These are phyloP conservation scores for Aspergillus persii DNA, from an alignment of 2,329 filamentous ascomycete genomes.

Conservation along the genomic window DNA sequence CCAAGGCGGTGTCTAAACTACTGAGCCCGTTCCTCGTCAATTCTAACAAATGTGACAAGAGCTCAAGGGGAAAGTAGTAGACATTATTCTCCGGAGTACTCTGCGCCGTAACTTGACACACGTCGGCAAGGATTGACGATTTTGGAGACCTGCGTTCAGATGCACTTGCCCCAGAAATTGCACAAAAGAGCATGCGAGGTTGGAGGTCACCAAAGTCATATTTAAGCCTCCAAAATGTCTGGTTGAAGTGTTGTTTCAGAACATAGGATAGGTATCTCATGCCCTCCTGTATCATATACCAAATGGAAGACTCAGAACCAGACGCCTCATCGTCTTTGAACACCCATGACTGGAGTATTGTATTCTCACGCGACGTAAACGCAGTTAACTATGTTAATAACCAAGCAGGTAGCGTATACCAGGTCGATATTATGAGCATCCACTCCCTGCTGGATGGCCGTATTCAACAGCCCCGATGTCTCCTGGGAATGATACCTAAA, in stretches of 20 bases:
- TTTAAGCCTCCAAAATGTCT: background rate
- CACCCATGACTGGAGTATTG: background rate
- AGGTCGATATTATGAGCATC: background rate
- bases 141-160: background rate
- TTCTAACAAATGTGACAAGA: background rate
- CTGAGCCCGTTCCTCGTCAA: background rate
- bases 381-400: background rate
- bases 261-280: background rate
- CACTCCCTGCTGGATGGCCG: background rate
- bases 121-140: background rate
- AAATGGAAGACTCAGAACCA: background rate
- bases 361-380: background rate
- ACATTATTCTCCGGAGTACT: background rate
- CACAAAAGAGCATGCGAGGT: background rate
- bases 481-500: background rate
- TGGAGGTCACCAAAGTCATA: background rate
- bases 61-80: background rate
- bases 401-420: background rate
- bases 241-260: background rate
- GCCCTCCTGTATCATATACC: background rate
- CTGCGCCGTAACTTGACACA: background rate
- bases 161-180: background rate
- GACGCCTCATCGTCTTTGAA: background rate
- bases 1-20: background rate
- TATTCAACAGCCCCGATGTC: background rate